Base-by-base conservation (phyloP, 192 early-diverging fungal genomes). In the Lobosporangium transversale region DNA sequence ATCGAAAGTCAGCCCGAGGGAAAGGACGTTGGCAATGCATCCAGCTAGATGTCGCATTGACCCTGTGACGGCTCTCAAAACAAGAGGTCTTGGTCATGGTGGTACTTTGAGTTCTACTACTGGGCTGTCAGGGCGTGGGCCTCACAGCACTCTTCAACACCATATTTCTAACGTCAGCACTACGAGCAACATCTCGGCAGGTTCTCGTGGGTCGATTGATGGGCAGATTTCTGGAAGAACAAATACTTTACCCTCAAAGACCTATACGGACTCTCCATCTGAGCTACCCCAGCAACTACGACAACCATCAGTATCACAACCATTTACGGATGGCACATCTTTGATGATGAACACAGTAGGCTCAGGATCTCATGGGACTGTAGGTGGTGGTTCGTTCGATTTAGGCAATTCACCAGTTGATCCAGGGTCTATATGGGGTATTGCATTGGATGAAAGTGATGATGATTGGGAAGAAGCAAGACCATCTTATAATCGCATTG, bases 21-120 rank as follows among this genome's bases (percentile, higher is more conserved):
- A 67, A 23, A 66, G 35, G 27, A n/a, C 58, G 1, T 10, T 47
- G 37, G 73, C 73, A 7, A 76, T 76, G 50, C 58, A 67, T 29
- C 73, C 73, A 15, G 42, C 53, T 9, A 50, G 73, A 0, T 76
- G 73, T 47, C 64, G 73, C 8, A 67, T 76, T 23, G 73, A 76
- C n/a, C 73, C 65, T 26, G 48, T 51, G 0, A 17, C 42, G 11
- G 65, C 73, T 20, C 53, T 67, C 20, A 67, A 57, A 40, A 35
- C 73, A 24, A 40, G 73, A 14, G 23, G 27, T 0, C 48, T 43
- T 14, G 26, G 7, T 40, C 37, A 40, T 40, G 37, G 37, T 40
- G 14, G 44, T 10, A 15, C 48, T 36, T 29, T 50, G 14, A 8
- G 27, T 17, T 17, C 43, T 17, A 30, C 20, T 31, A 27, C 26